phyloP scores from a whole-genome alignment of 805 yeast genomes.

The Yamadazyma insecticola region DNA sequence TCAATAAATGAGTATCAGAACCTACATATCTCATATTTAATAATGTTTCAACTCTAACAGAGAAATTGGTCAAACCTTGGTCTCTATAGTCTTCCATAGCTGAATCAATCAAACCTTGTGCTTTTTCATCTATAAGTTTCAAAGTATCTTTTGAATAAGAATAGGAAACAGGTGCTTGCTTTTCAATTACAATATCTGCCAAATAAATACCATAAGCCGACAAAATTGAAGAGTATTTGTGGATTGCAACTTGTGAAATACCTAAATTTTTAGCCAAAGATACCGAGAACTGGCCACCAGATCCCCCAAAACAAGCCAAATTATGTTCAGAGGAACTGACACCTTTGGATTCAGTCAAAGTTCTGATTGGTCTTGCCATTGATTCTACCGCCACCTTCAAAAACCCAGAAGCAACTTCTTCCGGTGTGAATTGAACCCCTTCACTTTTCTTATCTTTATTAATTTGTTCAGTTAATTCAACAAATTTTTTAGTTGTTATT shows the following conservation, averaged over 20 bases:
- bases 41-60: conserved; percentile 55
- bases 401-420: conserved; percentile 31
- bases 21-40: conserved; percentile 81
- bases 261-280: conserved; percentile 25
- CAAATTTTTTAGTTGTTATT: conserved; percentile 48
- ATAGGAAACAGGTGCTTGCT: conserved; percentile 32
- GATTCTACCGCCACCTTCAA: conserved; percentile 31
- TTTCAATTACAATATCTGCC: conserved; percentile 32
- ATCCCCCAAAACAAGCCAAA: conserved; percentile 33
- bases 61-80: conserved; percentile 48
- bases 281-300: conserved; percentile 32
- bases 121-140: conserved; percentile 40
- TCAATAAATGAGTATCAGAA: conserved; percentile 84
- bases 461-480: conserved; percentile 41
- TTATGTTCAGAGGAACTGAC: conserved; percentile 25
- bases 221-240: conserved; percentile 29
- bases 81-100: conserved; percentile 34
- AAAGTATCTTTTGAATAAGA: conserved; percentile 16
- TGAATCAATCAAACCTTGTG: conserved; percentile 38
- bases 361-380: conserved; percentile 32
- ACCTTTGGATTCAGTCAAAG: conserved; percentile 33
- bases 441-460: conserved; percentile 29
- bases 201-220: conserved; percentile 32
- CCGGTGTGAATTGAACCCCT: conserved; percentile 18
- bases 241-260: conserved; percentile 26